phyloP scores from a whole-genome alignment of 768 basidiomycete species.

The Strobilomyces confusus region DNA sequence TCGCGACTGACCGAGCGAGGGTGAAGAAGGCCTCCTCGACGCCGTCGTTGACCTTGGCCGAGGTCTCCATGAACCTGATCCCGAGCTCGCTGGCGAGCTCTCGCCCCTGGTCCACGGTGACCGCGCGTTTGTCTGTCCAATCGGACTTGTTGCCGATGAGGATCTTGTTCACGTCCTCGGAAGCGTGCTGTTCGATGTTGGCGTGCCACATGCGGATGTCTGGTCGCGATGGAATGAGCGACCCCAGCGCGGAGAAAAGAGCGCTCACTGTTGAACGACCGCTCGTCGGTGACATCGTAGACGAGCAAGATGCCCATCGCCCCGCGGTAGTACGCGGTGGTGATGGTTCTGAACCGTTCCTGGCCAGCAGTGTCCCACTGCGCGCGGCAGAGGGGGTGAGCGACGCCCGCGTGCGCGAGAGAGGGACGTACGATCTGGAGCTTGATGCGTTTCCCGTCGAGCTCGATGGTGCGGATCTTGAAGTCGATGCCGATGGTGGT shows the following conservation, averaged over 20 bases:
- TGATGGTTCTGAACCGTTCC: slow-evolving; percentile 98
- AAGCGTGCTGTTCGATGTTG: slow-evolving; percentile 98
- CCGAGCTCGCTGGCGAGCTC: slow-evolving; percentile 91
- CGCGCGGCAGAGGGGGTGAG: neutral
- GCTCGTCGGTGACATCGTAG: slow-evolving; percentile 96
- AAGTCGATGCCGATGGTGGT: slow-evolving; percentile 99
- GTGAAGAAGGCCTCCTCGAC: slow-evolving; percentile 99
- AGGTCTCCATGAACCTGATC: slow-evolving; percentile 97
- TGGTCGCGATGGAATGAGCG: slow-evolving; percentile 28
- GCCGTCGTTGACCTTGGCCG: slow-evolving; percentile 94
- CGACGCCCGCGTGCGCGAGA: neutral
- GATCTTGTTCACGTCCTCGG: slow-evolving; percentile 98
- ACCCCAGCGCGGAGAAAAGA: slow-evolving; percentile 18
- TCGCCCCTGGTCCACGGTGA: slow-evolving; percentile 88
- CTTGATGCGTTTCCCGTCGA: slow-evolving; percentile 97
- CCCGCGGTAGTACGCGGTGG: slow-evolving; percentile 97
- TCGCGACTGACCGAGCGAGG: slow-evolving; percentile 72
- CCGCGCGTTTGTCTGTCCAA: slow-evolving; percentile 93
- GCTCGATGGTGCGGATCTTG: slow-evolving; percentile 98
- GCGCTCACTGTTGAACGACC: slow-evolving; percentile 89
- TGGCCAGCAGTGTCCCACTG: slow-evolving; percentile 99
- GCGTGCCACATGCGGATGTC: slow-evolving; percentile 98
- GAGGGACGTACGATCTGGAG: slow-evolving; percentile 83
- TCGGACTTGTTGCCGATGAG: slow-evolving; percentile 99
- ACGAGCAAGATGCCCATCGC: slow-evolving; percentile 98